Percentiles rank a stretch among this genome's conserved stretches.
These are phyloP conservation scores for Suillus sp. DNA, from an alignment of 768 basidiomycete species.

Conservation along the genomic window DNA sequence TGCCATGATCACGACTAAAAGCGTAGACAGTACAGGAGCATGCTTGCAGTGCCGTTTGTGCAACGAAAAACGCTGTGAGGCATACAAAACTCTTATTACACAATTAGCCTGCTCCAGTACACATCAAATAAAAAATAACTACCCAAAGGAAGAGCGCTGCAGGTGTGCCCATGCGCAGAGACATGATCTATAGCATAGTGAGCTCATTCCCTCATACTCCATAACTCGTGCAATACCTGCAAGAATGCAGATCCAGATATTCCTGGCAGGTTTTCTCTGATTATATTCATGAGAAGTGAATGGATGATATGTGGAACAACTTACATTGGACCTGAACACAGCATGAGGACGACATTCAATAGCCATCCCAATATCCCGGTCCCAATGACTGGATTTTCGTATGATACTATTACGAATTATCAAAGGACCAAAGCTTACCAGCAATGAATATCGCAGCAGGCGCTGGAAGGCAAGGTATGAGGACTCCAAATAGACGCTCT, in stretches of 20 bases:
- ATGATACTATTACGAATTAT: conserved; percentile 4
- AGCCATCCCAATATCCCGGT: conserved; percentile 83
- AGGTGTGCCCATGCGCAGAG: conserved; percentile 70
- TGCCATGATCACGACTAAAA: conserved; percentile 79
- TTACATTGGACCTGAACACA: conserved; percentile 78
- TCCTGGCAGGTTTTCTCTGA: conserved; percentile 66
- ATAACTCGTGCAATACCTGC: conserved; percentile 41
- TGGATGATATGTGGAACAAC: conserved; percentile 26
- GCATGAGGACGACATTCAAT: conserved; percentile 82
- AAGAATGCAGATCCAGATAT: conserved; percentile 73
- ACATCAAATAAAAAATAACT: conserved; percentile 15
- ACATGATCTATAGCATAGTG: conserved; percentile 60
- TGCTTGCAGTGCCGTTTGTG: conserved; percentile 80
- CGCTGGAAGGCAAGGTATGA: conserved; percentile 29
- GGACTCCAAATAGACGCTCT: conserved; percentile 13
- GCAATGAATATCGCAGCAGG: conserved; percentile 66
- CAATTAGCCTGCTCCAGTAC: neutral
- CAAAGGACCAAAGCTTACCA: conserved; percentile 23
- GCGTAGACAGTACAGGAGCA: conserved; percentile 82
- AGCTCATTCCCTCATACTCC: conserved; percentile 4
- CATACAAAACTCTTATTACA: conserved; percentile 65
- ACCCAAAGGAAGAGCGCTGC: conserved; percentile 83
- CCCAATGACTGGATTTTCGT: conserved; percentile 53
- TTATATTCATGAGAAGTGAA: conserved; percentile 5
- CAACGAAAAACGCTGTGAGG: conserved; percentile 85